Base-by-base conservation (phyloP, 306 rosid genomes). In the Quercus aquifolioides region DNA sequence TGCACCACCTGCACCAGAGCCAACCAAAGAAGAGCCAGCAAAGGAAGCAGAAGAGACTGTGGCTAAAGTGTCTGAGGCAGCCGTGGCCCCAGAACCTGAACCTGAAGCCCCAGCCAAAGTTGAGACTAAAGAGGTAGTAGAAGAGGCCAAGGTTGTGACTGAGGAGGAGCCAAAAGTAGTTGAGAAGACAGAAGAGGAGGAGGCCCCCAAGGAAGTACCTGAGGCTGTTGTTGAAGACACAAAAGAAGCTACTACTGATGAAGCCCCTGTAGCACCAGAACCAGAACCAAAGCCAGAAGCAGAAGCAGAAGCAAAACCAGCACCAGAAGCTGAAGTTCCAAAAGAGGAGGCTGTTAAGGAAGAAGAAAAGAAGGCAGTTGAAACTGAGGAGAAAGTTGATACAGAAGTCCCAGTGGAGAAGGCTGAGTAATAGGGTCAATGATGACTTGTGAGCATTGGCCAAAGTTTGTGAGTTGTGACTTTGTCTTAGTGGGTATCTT, bases 41-140 rank as follows among this genome's bases (percentile, higher is more conserved):
- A 85, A 87, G 65, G 88, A 81, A 75, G 83, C 77, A 58, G 79
- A 84, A 20, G 54, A 75, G 25, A 85, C 69, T 55, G 70, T 7
- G 13, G 82, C 26, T 62, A 70, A 17, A 59, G 79, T 26, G 0
- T 9, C 60, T 33, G 51, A 67, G 72, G 72, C 57, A 10, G 18
- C 14, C 1, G 78, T 64, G 52, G 73, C 76, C 46, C 49, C 83
- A 75, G 85, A 83, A 82, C 64, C 28, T 0, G 82, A 79, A 49
- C 15, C 17, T 41, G 46, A 41, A 68, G 55, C 89, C 14, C 71
- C 85, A 0, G 79, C 43, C 13, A 83, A 86, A 68, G 90, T 56
- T 54, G 91, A 86, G 60, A 77, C 88, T 14, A 84, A 76, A 81
- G 83, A 80, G 58, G 87, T 30, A 38, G 84, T 38, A 67, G 75